phyloP scores from a whole-genome alignment of 805 yeast genomes.

The Metschnikowia matae region DNA sequence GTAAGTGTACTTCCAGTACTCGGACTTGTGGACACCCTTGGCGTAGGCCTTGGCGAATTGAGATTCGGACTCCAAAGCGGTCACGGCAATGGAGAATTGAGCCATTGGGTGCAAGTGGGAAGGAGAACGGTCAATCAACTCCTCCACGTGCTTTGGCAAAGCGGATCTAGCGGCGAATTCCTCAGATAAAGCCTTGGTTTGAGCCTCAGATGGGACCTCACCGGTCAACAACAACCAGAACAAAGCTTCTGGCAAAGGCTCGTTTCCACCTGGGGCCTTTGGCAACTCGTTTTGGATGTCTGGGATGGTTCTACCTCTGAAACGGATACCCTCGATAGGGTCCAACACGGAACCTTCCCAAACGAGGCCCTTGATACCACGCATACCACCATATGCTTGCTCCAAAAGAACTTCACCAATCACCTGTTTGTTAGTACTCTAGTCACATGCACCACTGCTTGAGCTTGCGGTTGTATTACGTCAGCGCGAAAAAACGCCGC shows the following conservation, averaged over 20 bases:
- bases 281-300: conserved; percentile 68
- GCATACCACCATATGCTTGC: conserved; percentile 64
- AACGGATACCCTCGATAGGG: conserved; percentile 70
- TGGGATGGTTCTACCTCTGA: conserved; percentile 72
- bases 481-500: conserved; percentile 5
- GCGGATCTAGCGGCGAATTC: conserved; percentile 63
- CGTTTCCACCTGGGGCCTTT: conserved; percentile 51
- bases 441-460: conserved; percentile 6
- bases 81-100: conserved; percentile 70
- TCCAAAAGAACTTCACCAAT: conserved; percentile 41
- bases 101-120: conserved; percentile 78
- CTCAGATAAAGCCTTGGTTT: conserved; percentile 51
- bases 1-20: conserved; percentile 71
- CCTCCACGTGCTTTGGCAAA: conserved; percentile 61
- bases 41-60: conserved; percentile 70
- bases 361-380: conserved; percentile 68
- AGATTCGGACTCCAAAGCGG: conserved; percentile 69
- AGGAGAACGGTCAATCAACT: conserved; percentile 61
- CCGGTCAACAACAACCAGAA: conserved; percentile 78
- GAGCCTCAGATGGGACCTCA: conserved; percentile 58
- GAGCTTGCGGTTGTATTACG: background rate
- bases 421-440: conserved; percentile 25
- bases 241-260: conserved; percentile 72
- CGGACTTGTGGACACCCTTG: conserved; percentile 60
- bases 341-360: conserved; percentile 82